phyloP scores from a whole-genome alignment of 805 yeast genomes.

The Saturnispora mendoncae region DNA sequence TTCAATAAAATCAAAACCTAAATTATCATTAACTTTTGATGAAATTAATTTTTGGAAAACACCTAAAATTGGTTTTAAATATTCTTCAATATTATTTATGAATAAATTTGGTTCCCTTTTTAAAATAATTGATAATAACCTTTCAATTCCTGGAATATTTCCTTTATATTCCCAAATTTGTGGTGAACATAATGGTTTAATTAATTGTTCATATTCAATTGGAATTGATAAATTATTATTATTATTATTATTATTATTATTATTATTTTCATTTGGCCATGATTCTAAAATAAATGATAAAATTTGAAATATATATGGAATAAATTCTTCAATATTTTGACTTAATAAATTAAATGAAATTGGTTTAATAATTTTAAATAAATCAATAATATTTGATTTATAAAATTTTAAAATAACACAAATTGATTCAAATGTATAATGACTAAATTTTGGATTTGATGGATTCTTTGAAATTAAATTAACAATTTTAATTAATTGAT shows the following conservation, averaged over 20 bases:
- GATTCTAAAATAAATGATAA: constrained; percentile 67
- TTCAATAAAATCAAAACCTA: constrained; percentile 81
- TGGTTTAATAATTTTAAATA: constrained; percentile 54
- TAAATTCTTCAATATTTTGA: constrained; percentile 86
- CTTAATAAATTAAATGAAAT: constrained; percentile 58
- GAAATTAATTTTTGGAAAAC: constrained; percentile 93
- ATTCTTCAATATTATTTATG: constrained; percentile 24
- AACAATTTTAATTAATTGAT: constrained; percentile 62
- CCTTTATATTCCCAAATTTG: constrained; percentile 89
- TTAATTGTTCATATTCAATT: constrained; percentile 49
- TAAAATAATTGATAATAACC: constrained; percentile 64
- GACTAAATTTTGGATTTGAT: constrained; percentile 89
- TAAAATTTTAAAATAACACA: constrained; percentile 61
- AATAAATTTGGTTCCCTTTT: constrained; percentile 37
- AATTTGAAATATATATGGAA: constrained; percentile 89
- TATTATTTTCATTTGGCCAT: constrained; percentile 34
- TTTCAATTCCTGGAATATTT: constrained; percentile 85
- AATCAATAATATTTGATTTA: constrained; percentile 27
- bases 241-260: too few species aligned
- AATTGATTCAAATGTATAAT: constrained; percentile 81
- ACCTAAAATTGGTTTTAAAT: constrained; percentile 76
- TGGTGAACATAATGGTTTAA: constrained; percentile 84
- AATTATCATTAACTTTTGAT: constrained; percentile 68
- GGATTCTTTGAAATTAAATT: constrained; percentile 77
- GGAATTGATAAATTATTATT: too few species aligned